These are phyloP conservation scores for Trichoderma sp. DNA, from an alignment of 2,329 filamentous ascomycete species.

Conservation along the genomic window DNA sequence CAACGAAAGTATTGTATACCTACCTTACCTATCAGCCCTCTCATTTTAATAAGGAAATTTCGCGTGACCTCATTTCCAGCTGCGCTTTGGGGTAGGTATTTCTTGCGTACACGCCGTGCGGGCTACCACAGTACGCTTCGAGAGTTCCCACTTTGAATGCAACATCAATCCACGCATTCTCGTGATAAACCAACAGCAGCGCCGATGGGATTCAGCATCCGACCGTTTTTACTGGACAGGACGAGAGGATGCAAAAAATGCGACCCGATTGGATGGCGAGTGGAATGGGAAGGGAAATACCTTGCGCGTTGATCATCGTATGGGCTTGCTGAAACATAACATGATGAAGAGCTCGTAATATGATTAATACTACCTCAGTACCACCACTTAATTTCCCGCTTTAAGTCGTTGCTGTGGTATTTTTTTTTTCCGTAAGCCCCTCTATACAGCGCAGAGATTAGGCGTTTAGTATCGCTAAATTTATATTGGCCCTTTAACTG, in stretches of 20 bases:
- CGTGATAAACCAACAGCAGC: background rate
- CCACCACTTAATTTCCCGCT: background rate
- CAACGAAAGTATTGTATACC: background rate
- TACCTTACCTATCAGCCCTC: background rate
- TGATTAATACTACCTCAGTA: background rate
- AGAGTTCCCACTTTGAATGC: constrained; percentile 19
- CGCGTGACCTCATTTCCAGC: background rate
- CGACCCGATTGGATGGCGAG: background rate
- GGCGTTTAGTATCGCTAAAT: background rate
- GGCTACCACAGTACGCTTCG: background rate
- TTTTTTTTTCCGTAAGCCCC: background rate
- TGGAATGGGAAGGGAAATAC: background rate
- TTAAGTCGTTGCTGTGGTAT: background rate
- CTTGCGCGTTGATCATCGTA: background rate
- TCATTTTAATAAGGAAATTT: background rate
- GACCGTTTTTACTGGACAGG: background rate
- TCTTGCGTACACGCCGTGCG: background rate
- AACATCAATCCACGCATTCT: background rate
- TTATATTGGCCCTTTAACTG: background rate
- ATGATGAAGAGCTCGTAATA: background rate
- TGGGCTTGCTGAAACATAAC: background rate
- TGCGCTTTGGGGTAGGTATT: background rate
- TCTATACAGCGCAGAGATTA: background rate
- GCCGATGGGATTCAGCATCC: background rate
- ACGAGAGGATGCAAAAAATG: background rate